These are phyloP conservation scores for Coemansia sp. DNA, from an alignment of 192 early-diverging fungal species.

Conservation along the genomic window DNA sequence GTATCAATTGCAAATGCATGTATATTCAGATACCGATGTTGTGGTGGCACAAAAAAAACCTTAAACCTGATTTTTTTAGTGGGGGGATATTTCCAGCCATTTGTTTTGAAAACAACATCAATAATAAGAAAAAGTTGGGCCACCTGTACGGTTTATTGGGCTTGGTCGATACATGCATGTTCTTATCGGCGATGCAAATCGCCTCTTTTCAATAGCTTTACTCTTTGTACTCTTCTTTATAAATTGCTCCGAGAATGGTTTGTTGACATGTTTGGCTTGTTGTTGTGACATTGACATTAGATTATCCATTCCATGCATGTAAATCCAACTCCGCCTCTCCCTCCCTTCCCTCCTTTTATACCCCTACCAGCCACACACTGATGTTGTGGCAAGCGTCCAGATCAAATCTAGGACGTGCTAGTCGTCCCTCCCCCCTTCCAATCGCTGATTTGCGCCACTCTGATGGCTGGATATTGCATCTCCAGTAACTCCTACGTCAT, in stretches of 20 bases:
- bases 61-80: slow-evolving; percentile 5
- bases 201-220: not conserved
- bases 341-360: not conserved
- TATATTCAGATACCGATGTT: not conserved
- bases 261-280: slow-evolving; percentile 1
- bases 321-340: slow-evolving; percentile 9
- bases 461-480: not conserved
- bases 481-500: not conserved
- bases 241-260: not conserved
- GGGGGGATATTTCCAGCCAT: not conserved
- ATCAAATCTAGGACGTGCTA: not conserved
- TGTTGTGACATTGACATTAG: not conserved
- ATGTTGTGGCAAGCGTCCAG: not conserved
- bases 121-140: not conserved
- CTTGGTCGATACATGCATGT: not conserved
- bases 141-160: not conserved
- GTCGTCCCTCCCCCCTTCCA: not conserved
- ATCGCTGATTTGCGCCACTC: not conserved
- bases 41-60: slow-evolving; percentile 5
- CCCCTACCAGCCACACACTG: not conserved
- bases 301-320: not conserved
- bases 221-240: not conserved
- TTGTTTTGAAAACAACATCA: slow-evolving; percentile 5
- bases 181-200: slow-evolving; percentile 9
- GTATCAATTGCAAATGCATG: not conserved